Evolutionary conservation across 495 filamentous ascomycete genomes (phyloP).

Genomic region (Xeromyces bisporus): DNA sequence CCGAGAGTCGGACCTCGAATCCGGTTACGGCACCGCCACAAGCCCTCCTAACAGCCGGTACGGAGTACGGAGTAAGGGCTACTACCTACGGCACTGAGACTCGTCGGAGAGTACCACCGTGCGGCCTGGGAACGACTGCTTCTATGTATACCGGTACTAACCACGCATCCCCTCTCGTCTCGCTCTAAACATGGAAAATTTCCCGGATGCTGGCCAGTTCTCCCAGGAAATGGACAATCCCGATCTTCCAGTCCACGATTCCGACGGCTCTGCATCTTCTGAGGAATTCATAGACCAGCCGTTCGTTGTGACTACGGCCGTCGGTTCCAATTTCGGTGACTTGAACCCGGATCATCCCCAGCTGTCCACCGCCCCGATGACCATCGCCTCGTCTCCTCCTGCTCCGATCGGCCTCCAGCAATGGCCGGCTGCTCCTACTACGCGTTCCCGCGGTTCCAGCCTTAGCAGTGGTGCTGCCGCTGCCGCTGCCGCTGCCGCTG

Average conservation of each 20-base stretch:
- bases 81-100: no score
- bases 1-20: no score
- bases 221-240: constrained; percentile 34
- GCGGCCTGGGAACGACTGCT: no score
- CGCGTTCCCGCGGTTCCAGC: constrained; percentile 26
- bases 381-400: constrained; percentile 28
- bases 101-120: no score
- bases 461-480: constrained; percentile 17
- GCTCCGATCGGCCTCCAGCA: constrained; percentile 22
- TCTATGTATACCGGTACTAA: no score
- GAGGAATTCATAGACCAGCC: constrained; percentile 34
- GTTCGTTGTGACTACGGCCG: constrained; percentile 24
- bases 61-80: no score
- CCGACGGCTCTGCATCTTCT: constrained; percentile 46
- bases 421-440: constrained; percentile 22
- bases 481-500: constrained; percentile 14
- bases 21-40: no score
- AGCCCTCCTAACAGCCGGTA: no score
- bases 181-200: no score
- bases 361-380: constrained; percentile 23
- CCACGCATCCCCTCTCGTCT: no score
- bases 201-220: constrained; percentile 4
- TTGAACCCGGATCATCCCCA: constrained; percentile 22
- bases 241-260: constrained; percentile 39
- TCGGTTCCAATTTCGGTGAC: constrained; percentile 18